A percentile compares a stretch with the other conserved stretches of the same genome.
Evolutionary conservation across 331 rosid genomes (phyloP).

Genomic region (Acacia pycnantha): DNA sequence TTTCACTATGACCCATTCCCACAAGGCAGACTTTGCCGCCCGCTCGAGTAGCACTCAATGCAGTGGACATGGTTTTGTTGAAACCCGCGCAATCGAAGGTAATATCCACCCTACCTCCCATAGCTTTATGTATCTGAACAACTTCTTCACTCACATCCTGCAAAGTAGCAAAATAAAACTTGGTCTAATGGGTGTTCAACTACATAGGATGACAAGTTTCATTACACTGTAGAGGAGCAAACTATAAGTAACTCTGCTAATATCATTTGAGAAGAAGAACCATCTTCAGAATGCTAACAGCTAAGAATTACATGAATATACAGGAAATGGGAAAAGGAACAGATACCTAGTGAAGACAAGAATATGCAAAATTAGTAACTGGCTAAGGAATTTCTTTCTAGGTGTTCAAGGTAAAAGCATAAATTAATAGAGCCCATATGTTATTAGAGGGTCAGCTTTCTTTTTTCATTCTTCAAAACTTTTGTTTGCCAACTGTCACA

Average conservation of each 20-base stretch:
- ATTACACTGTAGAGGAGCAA: not conserved
- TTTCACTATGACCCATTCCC: slow-evolving; percentile 79
- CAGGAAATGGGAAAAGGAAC: not conserved
- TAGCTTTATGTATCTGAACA: slow-evolving; percentile 51
- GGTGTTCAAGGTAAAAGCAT: not conserved
- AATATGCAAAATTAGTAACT: not conserved
- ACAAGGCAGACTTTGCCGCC: slow-evolving; percentile 94
- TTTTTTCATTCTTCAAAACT: not conserved
- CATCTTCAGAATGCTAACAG: not conserved
- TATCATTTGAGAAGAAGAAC: not conserved
- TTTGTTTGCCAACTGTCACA: not conserved
- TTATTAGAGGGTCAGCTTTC: not conserved
- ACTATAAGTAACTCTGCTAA: not conserved
- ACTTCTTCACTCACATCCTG: slow-evolving; percentile 80
- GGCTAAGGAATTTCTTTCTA: not conserved
- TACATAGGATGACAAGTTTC: not conserved
- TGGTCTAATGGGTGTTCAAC: not conserved
- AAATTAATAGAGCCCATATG: not conserved
- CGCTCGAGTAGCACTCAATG: slow-evolving; percentile 63
- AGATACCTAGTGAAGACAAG: not conserved
- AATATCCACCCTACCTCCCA: slow-evolving; percentile 62
- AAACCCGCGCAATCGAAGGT: slow-evolving; percentile 91
- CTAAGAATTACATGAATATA: not conserved
- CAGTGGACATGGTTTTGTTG: slow-evolving; percentile 84
- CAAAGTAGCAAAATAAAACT: not conserved